Base-by-base conservation (phyloP, 2,329 filamentous ascomycete genomes). In the Trichophyton schoenleinii region DNA sequence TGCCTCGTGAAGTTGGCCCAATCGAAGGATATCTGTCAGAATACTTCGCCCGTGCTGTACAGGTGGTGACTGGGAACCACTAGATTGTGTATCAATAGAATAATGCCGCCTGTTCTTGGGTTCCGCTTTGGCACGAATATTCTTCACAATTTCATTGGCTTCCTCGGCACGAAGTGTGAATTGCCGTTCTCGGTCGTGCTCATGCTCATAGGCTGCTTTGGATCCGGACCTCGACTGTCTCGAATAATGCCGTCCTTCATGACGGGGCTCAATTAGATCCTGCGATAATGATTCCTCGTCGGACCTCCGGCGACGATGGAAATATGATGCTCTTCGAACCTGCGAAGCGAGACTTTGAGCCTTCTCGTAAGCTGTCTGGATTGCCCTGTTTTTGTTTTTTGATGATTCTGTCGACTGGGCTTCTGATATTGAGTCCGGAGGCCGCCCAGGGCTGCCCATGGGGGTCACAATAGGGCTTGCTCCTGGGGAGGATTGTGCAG, bases 361-460 rank as follows among this genome's bases (percentile, higher is more conserved):
- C 66, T 68, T 68, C 62, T 72, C 70, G 57, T 74, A 70, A 34
- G 71, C 71, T 53, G 65, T 70, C 60, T 70, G 68, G 64, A 74
- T 68, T 18, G 71, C 66, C 60, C 64, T 68, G 58, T 70, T 70
- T 67, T 74, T 74, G 6, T 28, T 58, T n/a, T 58, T 58, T 9
- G 34, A 44, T 8, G 34, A 44, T 22, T 44, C 36, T 7, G 28
- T n/a, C 28, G 46, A 25, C 13, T 11, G 46, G 20, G 5, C 11
- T 9, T 5, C 34, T 55, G 28, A 36, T 36, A 55, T 22, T 28
- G 49, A 13, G 49, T 7, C 25, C 34, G 46, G n/a, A 5, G 28
- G 15, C 4, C 13, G 15, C 22, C 20, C 20, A 6, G 46, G 46
- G 20, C 46, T 28, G 22, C 46, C 22, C 13, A 49, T 2, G 20